Base-by-base conservation (phyloP, 2,329 filamentous ascomycete species). In the Malbranchea zuffiana region DNA sequence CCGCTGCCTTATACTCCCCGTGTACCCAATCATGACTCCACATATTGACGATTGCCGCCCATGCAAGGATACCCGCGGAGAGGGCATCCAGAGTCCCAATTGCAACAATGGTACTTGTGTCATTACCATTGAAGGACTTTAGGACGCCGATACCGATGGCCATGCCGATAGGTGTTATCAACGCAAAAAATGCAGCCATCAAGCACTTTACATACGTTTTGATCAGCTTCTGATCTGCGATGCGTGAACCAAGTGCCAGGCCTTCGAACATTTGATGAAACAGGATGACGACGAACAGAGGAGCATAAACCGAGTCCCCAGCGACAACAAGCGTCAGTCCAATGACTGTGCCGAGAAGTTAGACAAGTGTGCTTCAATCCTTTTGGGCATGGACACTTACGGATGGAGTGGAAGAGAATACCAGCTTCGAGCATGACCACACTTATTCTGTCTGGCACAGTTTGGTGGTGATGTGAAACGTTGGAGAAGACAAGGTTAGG, bases 191-290 rank as follows among this genome's bases (percentile, higher is more conserved):
- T 1, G 57, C 46, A 0, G 71, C 80, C 61, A 87, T 75, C 8
- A 74, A 43, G 2, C 76, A 57, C 52, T 84, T 61, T 8, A 52
- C 54, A 37, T 52, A 44, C 34, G 30, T 46, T 38, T n/a, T 43
- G 25, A 36, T 47, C n/a, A 43, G 48, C 3, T 52, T 45, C 3
- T 83, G 64, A 0, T 69, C 67, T 6, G 45, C 45, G 13, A 47
- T 45, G 24, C 45, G 34, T 11, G 45, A 37, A 8, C 45, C 45
- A 1, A 86, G 73, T 0, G 81, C 81, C 30, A 86, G 66, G 3
- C 82, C 81, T 52, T 85, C 80, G 48, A 87, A 83, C 63, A 82
- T 75, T 50, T 85, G 81, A 51, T 85, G 81, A 61, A 85, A 84
- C 39, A 84, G 60, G 40, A 86, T 82, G 37, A 85, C 80, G 29